Percentiles rank a stretch among this genome's conserved stretches.
phyloP scores from a whole-genome alignment of 2,329 filamentous ascomycete species.

The Botrytis paeoniae region DNA sequence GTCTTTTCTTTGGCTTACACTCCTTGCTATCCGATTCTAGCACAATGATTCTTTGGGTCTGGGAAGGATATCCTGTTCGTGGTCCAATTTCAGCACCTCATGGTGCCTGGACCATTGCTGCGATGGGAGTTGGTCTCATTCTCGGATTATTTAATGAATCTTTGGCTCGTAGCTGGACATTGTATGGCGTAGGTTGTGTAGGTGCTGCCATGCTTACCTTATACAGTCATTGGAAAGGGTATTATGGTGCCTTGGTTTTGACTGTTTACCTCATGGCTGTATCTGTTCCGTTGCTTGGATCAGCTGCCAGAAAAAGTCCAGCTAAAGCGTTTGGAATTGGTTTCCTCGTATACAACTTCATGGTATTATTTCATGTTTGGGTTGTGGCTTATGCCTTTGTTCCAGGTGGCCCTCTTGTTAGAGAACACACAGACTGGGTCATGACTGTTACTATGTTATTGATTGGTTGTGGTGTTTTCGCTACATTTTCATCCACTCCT shows the following conservation, averaged over 20 bases:
- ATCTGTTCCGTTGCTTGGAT: conserved; percentile 69
- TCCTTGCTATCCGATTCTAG: conserved; percentile 94
- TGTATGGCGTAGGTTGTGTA: conserved; percentile 72
- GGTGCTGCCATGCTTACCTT: conserved; percentile 77
- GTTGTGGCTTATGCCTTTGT: conserved; percentile 98
- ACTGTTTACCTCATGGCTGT: conserved; percentile 80
- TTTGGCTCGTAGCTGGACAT: conserved; percentile 72
- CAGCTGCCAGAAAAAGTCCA: conserved; percentile 73
- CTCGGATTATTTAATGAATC: conserved; percentile 71
- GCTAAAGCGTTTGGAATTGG: conserved; percentile 81
- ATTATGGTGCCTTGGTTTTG: conserved; percentile 74
- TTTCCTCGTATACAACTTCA: conserved; percentile 87
- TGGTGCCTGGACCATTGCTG: conserved; percentile 78
- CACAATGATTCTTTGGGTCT: conserved; percentile 98
- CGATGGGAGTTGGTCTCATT: conserved; percentile 80
- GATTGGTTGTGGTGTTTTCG: conserved; percentile 82
- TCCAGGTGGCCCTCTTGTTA: conserved; percentile 84
- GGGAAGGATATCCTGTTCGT: conserved; percentile 90
- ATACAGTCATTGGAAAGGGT: conserved; percentile 82
- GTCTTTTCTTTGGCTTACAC: conserved; percentile 84
- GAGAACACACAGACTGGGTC: conserved; percentile 94
- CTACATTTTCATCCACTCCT: conserved; percentile 50
- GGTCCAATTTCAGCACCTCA: conserved; percentile 89
- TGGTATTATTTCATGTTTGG: conserved; percentile 98
- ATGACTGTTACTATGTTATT: conserved; percentile 83